Evolutionary conservation across 2,329 filamentous ascomycete species (phyloP).

Genomic region (Penicillium decumbens): DNA sequence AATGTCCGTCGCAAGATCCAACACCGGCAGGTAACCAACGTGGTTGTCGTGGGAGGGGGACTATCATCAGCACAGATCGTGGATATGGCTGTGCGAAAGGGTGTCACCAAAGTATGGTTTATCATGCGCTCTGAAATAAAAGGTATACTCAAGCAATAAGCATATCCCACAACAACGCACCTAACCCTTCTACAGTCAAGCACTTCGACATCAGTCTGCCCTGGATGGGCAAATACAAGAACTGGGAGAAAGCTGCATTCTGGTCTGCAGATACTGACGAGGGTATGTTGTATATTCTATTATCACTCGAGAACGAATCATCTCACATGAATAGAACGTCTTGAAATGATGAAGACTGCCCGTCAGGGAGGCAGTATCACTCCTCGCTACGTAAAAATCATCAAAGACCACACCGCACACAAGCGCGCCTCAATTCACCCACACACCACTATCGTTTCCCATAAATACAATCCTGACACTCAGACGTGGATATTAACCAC

Average conservation of each 20-base stretch:
- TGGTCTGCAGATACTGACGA: slow-evolving; percentile 70
- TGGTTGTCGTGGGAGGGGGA: slow-evolving; percentile 70
- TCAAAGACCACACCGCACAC: slow-evolving; percentile 55
- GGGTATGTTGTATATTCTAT: slow-evolving; percentile 28
- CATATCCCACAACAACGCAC: neutral
- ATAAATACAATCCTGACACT: slow-evolving; percentile 46
- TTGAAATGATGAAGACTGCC: slow-evolving; percentile 61
- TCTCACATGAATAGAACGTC: slow-evolving; percentile 48
- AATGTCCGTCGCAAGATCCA: slow-evolving; percentile 53
- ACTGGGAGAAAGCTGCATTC: slow-evolving; percentile 69
- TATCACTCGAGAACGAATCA: neutral
- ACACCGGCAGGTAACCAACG: slow-evolving; percentile 50
- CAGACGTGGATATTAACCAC: slow-evolving; percentile 53
- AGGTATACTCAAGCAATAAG: slow-evolving; percentile 34
- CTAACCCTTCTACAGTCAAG: slow-evolving; percentile 50
- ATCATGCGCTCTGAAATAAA: slow-evolving; percentile 57
- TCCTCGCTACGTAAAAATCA: slow-evolving; percentile 61
- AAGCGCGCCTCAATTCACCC: slow-evolving; percentile 55
- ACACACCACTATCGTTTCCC: slow-evolving; percentile 53
- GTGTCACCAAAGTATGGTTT: slow-evolving; percentile 64
- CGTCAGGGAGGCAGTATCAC: slow-evolving; percentile 74
- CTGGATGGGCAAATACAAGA: slow-evolving; percentile 80
- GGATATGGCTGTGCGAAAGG: slow-evolving; percentile 60
- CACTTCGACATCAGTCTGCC: slow-evolving; percentile 71
- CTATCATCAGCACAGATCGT: slow-evolving; percentile 70